Conservation (phyloP, 1,284 basidiomycete genomes). For the Chondrostereum purpureum region DNA sequence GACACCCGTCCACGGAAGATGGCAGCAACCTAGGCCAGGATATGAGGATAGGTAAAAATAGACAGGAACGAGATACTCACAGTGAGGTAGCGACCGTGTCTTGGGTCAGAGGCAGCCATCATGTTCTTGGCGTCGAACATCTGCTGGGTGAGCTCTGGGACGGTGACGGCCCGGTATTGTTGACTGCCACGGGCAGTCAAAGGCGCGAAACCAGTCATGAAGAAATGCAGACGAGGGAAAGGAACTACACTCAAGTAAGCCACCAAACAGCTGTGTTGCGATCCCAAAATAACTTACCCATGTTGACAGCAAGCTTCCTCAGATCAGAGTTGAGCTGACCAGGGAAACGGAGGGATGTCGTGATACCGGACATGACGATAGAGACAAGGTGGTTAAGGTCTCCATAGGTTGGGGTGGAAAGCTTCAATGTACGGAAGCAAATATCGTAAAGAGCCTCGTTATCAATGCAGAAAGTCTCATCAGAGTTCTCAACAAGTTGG, state of each 20-base stretch:
- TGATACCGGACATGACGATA: constrained; percentile 97
- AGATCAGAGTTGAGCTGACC: constrained; percentile 98
- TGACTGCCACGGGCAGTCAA: constrained; percentile 90
- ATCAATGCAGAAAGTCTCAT: constrained; percentile 95
- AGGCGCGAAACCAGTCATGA: constrained; percentile 97
- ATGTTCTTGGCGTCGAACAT: constrained; percentile 99
- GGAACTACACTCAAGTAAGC: constrained; percentile 50
- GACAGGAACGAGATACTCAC: constrained; percentile 20
- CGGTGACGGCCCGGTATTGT: constrained; percentile 91
- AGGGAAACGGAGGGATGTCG: constrained; percentile 95
- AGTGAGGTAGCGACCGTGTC: constrained; percentile 92
- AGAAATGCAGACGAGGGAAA: constrained; percentile 99
- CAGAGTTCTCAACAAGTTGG: constrained; percentile 94
- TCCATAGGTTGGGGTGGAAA: constrained; percentile 89
- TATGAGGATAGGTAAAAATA: not conserved
- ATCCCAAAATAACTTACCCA: constrained; percentile 54
- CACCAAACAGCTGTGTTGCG: not conserved
- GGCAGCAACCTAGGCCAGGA: constrained; percentile 68
- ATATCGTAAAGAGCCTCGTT: constrained; percentile 99
- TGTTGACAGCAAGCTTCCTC: constrained; percentile 96
- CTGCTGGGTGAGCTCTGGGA: constrained; percentile 94
- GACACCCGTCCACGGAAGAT: constrained; percentile 99
- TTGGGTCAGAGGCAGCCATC: constrained; percentile 95
- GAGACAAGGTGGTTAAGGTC: constrained; percentile 98
- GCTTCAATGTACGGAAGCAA: constrained; percentile 94